Percentiles rank a stretch among this genome's conserved stretches.
Evolutionary conservation across 768 basidiomycete species (phyloP).

Genomic region (Galerina marginata): DNA sequence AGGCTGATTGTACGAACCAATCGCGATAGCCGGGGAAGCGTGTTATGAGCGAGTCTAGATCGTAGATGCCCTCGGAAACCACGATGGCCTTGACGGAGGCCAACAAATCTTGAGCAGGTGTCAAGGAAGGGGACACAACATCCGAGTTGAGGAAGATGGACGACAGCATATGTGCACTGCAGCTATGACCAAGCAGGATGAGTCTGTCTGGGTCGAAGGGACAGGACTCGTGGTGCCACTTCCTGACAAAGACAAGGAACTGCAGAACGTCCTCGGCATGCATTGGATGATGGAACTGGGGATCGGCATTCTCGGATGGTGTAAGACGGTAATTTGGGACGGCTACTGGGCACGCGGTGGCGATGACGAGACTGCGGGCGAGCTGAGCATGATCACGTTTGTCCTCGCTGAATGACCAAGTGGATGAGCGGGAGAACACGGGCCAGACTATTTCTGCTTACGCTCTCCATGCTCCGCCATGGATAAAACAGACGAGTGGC

Average conservation of each 20-base stretch:
- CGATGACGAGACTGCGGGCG: conserved; percentile 55
- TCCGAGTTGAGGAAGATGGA: conserved; percentile 68
- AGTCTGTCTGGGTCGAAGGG: conserved; percentile 47
- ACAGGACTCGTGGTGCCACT: conserved; percentile 47
- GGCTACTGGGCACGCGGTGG: conserved; percentile 62
- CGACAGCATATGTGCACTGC: conserved; percentile 80
- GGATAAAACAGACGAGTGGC: conserved; percentile 73
- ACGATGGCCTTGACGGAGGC: conserved; percentile 57
- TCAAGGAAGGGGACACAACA: conserved; percentile 44
- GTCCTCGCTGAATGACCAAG: conserved; percentile 60
- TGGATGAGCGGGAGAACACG: not conserved
- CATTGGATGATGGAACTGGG: conserved; percentile 63
- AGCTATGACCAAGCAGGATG: conserved; percentile 79
- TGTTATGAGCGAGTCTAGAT: conserved; percentile 66
- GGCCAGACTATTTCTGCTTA: conserved; percentile 40
- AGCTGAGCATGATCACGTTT: conserved; percentile 63
- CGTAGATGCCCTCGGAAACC: conserved; percentile 80
- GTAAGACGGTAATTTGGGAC: conserved; percentile 85
- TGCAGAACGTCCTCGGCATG: conserved; percentile 71
- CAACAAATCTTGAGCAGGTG: conserved; percentile 49
- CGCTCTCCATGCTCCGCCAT: conserved; percentile 87
- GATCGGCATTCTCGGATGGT: conserved; percentile 41
- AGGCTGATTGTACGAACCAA: conserved; percentile 73
- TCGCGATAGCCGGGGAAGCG: conserved; percentile 70
- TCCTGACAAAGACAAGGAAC: conserved; percentile 62